Conservation (phyloP, 2,329 filamentous ascomycete species). For the Apiospora arundinis region DNA sequence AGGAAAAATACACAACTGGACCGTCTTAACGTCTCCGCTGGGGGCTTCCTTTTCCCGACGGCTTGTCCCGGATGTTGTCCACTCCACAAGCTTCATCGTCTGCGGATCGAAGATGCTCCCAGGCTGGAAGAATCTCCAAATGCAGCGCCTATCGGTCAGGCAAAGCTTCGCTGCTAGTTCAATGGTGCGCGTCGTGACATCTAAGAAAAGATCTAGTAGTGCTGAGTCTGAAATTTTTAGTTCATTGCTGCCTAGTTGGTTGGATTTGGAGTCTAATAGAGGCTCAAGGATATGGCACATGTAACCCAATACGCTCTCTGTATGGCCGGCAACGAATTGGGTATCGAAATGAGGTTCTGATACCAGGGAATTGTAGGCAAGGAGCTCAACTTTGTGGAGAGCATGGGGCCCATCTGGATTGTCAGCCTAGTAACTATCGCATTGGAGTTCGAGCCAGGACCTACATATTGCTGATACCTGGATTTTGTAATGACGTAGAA, state of each 20-base stretch:
- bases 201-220: background rate
- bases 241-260: background rate
- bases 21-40: background rate
- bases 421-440: background rate
- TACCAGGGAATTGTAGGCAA: constrained; percentile 5
- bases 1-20: background rate
- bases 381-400: background rate
- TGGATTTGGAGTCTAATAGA: background rate
- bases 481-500: background rate
- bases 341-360: background rate
- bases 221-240: background rate
- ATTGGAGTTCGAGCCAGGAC: background rate
- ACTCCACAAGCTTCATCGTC: background rate
- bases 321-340: background rate
- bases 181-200: background rate
- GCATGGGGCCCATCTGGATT: background rate
- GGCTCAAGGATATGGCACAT: background rate
- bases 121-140: background rate
- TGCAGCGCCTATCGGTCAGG: constrained; percentile 1
- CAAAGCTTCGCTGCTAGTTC: background rate
- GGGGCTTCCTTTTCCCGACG: background rate
- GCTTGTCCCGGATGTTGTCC: background rate
- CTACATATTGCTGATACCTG: background rate
- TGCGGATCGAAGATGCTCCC: background rate
- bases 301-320: background rate